Conservation (phyloP, 2,329 filamentous ascomycete genomes). For the Pseudopyrenochaeta lycopersici region DNA sequence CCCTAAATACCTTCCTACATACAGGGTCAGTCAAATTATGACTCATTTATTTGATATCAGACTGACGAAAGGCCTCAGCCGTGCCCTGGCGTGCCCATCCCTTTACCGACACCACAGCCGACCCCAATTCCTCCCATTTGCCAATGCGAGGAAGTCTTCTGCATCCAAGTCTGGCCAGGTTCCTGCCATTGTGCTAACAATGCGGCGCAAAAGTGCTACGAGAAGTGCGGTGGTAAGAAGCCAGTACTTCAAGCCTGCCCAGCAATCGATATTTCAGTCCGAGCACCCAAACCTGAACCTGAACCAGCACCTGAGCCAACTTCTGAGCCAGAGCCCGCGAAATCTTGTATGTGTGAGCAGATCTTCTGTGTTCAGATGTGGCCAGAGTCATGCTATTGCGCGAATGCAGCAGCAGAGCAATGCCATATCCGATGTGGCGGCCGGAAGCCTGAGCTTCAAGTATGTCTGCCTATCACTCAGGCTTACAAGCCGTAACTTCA, state of each 20-base stretch:
- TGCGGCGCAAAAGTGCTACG: slow-evolving; percentile 31
- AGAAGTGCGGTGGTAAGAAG: slow-evolving; percentile 37
- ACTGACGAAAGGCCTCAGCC: neutral
- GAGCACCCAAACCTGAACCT: slow-evolving; percentile 1
- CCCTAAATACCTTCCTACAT: slow-evolving; percentile 26
- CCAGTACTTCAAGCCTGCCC: slow-evolving; percentile 24
- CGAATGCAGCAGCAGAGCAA: slow-evolving; percentile 25
- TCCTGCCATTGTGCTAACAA: slow-evolving; percentile 41
- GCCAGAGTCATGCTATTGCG: slow-evolving; percentile 42
- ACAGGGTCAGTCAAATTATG: neutral
- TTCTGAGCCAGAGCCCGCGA: slow-evolving; percentile 1
- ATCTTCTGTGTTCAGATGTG: slow-evolving; percentile 28
- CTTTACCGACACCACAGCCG: slow-evolving; percentile 5
- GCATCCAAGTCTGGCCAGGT: slow-evolving; percentile 32
- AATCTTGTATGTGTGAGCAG: slow-evolving; percentile 31
- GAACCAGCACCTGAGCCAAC: slow-evolving; percentile 4
- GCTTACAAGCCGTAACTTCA: neutral
- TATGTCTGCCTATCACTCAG: neutral
- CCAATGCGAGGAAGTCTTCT: slow-evolving; percentile 27
- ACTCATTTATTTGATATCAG: neutral
- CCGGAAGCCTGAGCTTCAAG: slow-evolving; percentile 11
- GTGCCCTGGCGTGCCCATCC: neutral
- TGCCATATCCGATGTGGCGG: slow-evolving; percentile 41
- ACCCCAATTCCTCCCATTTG: slow-evolving; percentile 6
- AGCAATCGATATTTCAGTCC: slow-evolving; percentile 1